Evolutionary conservation across 2,329 filamentous ascomycete species (phyloP), one percentile per base, ranked within the genome.

Genomic region (Ascochyta koolunga): DNA sequence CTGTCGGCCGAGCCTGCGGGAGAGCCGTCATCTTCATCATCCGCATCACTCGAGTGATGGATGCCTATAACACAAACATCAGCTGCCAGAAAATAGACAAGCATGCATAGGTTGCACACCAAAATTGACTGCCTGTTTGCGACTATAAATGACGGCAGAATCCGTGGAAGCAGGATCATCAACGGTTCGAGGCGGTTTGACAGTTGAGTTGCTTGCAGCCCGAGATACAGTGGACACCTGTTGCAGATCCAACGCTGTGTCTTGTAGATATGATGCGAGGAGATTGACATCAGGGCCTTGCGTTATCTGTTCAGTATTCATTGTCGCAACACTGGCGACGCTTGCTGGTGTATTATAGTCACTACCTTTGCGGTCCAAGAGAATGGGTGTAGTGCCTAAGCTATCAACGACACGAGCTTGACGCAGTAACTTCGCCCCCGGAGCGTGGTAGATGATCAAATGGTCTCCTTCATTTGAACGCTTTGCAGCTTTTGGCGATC

Each of bases 371-470:
- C 21, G 45, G 6, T 27, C 43, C 5, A 46, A 33, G 5, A 62
- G 19, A 15, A 66, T 61, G 2, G 65, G 65, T 3, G 66, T 67
- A 10, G 46, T 45, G 11, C 60, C 65, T 22, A 46, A 48, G 38
- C 60, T 64, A 33, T 70, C 44, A 11, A 69, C 29, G 4, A 65
- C 68, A n/a, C 60, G 64, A 10, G 66, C 62, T 27, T 65, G 64
- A 8, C 62, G 64, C 27, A 40, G 2, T 21, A 55, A 19, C 5
- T 31, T 44, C 4, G 44, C 27, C 9, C 36, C 22, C 1, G 44
- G 45, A 4, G 51, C 54, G 5, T 54, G 33, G 5, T 49, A 13
- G 2, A 5, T 8, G 15, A 6, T 25, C 4, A 16, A 9, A 15
- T 4, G 19, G 1, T 33, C 25, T 3, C 10, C 11, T 1, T 22